phyloP scores from a whole-genome alignment of 2,329 filamentous ascomycete species.

The Fusarium setosum region DNA sequence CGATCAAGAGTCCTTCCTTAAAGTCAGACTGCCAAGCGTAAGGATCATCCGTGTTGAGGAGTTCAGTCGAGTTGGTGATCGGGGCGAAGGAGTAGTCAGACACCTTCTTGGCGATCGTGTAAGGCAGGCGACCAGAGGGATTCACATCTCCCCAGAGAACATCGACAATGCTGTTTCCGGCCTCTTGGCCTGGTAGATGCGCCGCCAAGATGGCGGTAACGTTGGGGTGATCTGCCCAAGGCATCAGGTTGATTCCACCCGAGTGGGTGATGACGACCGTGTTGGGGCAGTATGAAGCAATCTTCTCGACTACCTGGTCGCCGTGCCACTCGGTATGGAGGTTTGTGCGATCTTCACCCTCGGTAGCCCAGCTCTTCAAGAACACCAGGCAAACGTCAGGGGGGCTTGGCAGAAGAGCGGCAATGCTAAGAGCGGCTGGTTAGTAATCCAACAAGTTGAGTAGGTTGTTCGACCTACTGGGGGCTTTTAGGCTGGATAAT shows the following conservation, averaged over 20 bases:
- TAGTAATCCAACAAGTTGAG: too few relatives aligned
- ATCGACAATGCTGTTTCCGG: slow-evolving; percentile 73
- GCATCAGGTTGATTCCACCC: slow-evolving; percentile 72
- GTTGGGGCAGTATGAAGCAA: slow-evolving; percentile 54
- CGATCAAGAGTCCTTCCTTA: background rate
- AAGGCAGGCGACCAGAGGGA: slow-evolving; percentile 75
- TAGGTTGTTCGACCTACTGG: too few relatives aligned
- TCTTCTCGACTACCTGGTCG: slow-evolving; percentile 67
- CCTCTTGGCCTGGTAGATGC: slow-evolving; percentile 77
- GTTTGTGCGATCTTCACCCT: too few relatives aligned
- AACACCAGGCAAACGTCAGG: background rate
- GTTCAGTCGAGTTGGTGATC: background rate
- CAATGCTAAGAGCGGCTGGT: too few relatives aligned
- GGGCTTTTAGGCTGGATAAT: too few relatives aligned
- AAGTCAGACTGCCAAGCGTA: slow-evolving; percentile 8
- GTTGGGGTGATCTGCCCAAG: slow-evolving; percentile 72
- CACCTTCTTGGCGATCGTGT: slow-evolving; percentile 67
- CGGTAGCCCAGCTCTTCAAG: background rate
- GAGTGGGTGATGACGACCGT: slow-evolving; percentile 76
- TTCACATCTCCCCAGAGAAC: slow-evolving; percentile 74
- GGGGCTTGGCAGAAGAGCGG: too few relatives aligned
- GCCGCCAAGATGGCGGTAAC: slow-evolving; percentile 75
- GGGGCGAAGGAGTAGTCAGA: background rate
- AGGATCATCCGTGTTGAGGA: background rate
- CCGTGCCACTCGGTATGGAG: slow-evolving; percentile 47